Evolutionary conservation across 2,329 filamentous ascomycete genomes (phyloP), one percentile per base, ranked within the genome.

Genomic region (Metarhizium rileyi): DNA sequence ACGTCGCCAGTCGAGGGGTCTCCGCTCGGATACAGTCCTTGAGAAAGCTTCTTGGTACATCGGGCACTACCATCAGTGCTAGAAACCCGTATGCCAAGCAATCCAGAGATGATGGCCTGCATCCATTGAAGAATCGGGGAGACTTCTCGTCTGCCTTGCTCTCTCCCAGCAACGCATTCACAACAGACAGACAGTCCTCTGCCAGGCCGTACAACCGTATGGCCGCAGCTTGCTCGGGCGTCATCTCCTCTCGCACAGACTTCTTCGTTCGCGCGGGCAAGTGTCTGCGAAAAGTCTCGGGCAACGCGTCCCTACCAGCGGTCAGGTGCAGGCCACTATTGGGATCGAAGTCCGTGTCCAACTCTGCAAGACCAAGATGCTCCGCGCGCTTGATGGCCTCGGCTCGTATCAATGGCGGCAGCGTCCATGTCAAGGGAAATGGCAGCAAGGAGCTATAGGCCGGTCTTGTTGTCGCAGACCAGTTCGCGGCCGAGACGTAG

Each of bases 401-500:
- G 10, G 81, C 73, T 46, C 90, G 86, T 48, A 89, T 73, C 50
- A 80, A 73, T 1, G 86, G 83, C 2, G 90, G 90, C 5, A 94
- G 74, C 40, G 86, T 86, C 80, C 93, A 98, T 59, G 90, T 90
- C 54, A 90, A 76, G 18, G 93, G 90, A 74, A 93, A 95, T 38
- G 86, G 80, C 36, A 97, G 79, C 50, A 96, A 78, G 5, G 74
- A 71, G 56, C 84, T 88, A 69, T 90, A 95, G 35, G 88, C 84
- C 2, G 89, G 87, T 16, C 89, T 82, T 4, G 90, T 95, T 45
- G 77, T 71, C 41, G 76, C 72, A 49, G 82, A 75, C 78, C 93
- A 98, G 71, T 97, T 96, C 55, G 89, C 81, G 50, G 85, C 87
- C 28, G 90, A 93, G 55, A 93, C 86, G 66, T 94, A 97, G 58